Base-by-base conservation (phyloP, 305 asterid species). In the Solanum hybrid region DNA sequence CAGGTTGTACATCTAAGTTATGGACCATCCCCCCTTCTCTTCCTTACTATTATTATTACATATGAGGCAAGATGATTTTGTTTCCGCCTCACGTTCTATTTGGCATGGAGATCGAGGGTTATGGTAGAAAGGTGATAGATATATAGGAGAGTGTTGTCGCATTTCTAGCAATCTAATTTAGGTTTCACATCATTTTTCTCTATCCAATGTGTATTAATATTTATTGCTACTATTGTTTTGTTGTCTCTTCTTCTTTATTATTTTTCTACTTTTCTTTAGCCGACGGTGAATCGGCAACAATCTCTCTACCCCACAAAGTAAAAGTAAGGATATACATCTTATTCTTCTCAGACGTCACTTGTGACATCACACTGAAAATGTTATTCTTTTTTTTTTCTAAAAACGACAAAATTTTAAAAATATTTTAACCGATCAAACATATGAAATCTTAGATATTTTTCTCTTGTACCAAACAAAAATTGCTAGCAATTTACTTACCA, bases 341-440 rank as follows among this genome's bases (percentile, higher is more conserved):
- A 22, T 4, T 22, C 12, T 64, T 60, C 2, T 22, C 27, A 64
- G 6, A 22, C 0, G 1, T 64, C 26, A 19, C 11, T 22, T 64
- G 12, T 64, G 72, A 64, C 26, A 22, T 64, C 2, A 64, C 73
- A 4, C 3, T n/a, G 3, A 2, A 0, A 22, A 64, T 64, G 3
- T n/a, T 64, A 9, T 64, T 64, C 1, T 64, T 22, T 2, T 64
- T 2, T 64, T 7, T 22, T 1, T 4, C 29, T 22, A 19, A 64
- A 22, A 64, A 0, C 0, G 14, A 22, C 3, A 9, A 22, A 64
- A n/a, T n/a, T 64, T 2, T 29, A 64, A n/a, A n/a, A 64, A 9
- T 64, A 64, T 9, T 64, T 64, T 64, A n/a, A 64, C 27, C 1
- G 6, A 22, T 4, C 12, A 64, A 22, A 64, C 0, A 64, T 64